Conservation (phyloP, 495 filamentous ascomycete species). For the Trichoderma erinaceum region DNA sequence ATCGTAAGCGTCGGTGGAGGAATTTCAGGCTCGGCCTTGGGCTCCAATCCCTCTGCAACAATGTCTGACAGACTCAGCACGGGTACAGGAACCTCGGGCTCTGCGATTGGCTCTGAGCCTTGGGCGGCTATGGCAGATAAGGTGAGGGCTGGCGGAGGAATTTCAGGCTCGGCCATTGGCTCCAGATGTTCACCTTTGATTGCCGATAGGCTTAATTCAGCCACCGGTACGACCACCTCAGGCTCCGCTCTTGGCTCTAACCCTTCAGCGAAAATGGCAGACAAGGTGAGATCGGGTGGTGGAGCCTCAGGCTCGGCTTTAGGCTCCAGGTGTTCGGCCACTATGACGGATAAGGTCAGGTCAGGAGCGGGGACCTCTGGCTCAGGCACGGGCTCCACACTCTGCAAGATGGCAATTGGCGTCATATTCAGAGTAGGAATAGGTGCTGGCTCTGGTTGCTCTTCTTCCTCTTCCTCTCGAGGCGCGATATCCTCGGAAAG, state of each 20-base stretch:
- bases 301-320: conserved; percentile 24
- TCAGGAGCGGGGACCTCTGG: conserved; percentile 20
- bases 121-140: conserved; percentile 26
- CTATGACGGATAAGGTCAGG: conserved; percentile 22
- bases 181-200: conserved; percentile 26
- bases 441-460: conserved; percentile 16
- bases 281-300: conserved; percentile 23
- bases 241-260: conserved; percentile 28
- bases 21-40: not conserved
- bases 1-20: conserved; percentile 21
- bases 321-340: conserved; percentile 26
- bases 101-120: conserved; percentile 19
- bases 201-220: conserved; percentile 25
- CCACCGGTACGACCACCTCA: conserved; percentile 18
- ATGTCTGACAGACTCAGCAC: conserved; percentile 29
- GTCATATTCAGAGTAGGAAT: conserved; percentile 22
- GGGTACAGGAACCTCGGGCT: conserved; percentile 15
- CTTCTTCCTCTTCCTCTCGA: conserved; percentile 15
- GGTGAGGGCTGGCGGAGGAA: conserved; percentile 22
- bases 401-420: conserved; percentile 21
- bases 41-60: conserved; percentile 20
- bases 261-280: conserved; percentile 20
- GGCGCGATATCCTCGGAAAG: conserved; percentile 30
- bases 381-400: conserved; percentile 26
- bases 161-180: conserved; percentile 21